phyloP scores from a whole-genome alignment of 2,329 filamentous ascomycete species.

The Calycina herbarum region DNA sequence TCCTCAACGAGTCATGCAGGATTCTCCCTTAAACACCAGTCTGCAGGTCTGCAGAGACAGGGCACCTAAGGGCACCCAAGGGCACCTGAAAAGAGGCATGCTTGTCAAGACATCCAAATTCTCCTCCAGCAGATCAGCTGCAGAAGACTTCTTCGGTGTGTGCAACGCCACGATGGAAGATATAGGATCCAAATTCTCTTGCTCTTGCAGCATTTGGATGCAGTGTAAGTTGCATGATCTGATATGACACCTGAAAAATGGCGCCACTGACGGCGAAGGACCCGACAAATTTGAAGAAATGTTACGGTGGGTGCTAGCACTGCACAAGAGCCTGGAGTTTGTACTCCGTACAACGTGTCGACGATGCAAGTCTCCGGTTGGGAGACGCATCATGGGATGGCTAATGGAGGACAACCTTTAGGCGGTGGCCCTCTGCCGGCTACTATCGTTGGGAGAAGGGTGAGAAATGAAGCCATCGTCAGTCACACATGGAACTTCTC shows the following conservation, averaged over 20 bases:
- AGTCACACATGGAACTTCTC: not conserved
- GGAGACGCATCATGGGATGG: no score
- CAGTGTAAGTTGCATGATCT: not conserved
- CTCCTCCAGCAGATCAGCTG: not conserved
- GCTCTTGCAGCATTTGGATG: not conserved
- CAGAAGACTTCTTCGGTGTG: not conserved
- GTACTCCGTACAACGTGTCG: conserved; percentile 3
- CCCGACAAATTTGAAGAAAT: not conserved
- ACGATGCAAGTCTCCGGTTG: conserved; percentile 4
- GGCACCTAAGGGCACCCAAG: not conserved
- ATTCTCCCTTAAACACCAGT: not conserved
- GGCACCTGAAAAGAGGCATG: no score
- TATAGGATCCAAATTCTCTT: not conserved
- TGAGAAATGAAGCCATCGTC: not conserved
- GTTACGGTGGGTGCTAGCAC: not conserved
- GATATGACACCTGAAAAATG: not conserved
- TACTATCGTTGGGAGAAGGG: not conserved
- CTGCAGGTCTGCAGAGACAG: not conserved
- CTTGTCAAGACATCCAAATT: not conserved
- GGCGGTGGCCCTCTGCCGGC: not conserved
- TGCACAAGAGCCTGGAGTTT: not conserved
- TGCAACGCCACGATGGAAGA: not conserved
- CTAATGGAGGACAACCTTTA: no score
- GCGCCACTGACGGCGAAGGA: conserved; percentile 2
- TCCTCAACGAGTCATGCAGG: not conserved